phyloP scores from a whole-genome alignment of 352 stramenopile genomes.

The Globisporangium solare region DNA sequence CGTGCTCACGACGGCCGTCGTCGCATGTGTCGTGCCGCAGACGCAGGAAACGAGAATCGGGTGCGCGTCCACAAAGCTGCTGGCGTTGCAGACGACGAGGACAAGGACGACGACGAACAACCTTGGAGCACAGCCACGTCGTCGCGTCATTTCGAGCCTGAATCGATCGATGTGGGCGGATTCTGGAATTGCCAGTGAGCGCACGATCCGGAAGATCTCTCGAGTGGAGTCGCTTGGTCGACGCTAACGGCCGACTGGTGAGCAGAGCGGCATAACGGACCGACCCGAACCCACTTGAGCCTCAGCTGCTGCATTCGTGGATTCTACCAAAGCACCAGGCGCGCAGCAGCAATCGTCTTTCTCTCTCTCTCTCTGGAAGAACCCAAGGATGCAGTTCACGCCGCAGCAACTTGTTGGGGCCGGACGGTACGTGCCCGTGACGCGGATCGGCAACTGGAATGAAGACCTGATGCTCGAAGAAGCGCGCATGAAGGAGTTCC shows the following conservation, averaged over 20 bases:
- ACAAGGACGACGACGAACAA: background rate
- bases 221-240: too few species aligned
- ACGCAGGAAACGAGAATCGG: conserved; percentile 72
- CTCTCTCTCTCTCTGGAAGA: too few species aligned
- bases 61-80: conserved; percentile 19
- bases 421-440: conserved; percentile 70
- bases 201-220: background rate
- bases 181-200: too few species aligned
- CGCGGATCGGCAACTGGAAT: conserved; percentile 89
- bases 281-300: too few species aligned
- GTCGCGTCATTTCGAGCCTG: too few species aligned
- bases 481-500: conserved; percentile 81
- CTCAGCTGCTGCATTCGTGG: background rate
- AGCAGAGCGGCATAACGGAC: conserved; percentile 1
- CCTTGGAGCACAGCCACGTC: too few species aligned
- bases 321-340: background rate
- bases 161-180: too few species aligned
- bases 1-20: conserved; percentile 38
- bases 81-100: background rate
- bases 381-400: conserved; percentile 75
- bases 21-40: conserved; percentile 63
- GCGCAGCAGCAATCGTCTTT: conserved; percentile 14
- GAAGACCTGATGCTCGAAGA: conserved; percentile 88
- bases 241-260: background rate
- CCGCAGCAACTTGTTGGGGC: conserved; percentile 85